phyloP scores from a whole-genome alignment of 257 asterid species.

The Solanum appendiculatum region DNA sequence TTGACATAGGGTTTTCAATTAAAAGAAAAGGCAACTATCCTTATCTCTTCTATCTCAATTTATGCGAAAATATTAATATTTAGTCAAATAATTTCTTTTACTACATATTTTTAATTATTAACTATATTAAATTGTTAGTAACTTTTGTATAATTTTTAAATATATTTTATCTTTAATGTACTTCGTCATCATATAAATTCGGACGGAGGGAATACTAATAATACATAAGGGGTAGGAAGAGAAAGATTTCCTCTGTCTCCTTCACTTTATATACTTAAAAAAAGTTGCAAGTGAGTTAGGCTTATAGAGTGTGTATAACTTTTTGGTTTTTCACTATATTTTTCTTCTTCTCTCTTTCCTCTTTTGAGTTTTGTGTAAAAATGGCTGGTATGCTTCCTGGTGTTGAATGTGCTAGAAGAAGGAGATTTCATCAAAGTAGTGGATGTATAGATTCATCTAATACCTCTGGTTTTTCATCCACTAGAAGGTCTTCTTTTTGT shows the following conservation, averaged over 20 bases:
- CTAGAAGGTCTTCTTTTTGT: slow-evolving; percentile 41
- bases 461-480: neutral
- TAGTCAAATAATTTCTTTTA: neutral
- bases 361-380: neutral
- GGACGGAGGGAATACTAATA: neutral
- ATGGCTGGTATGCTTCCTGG: slow-evolving; percentile 72
- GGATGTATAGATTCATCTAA: slow-evolving; percentile 18
- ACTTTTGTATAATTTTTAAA: neutral
- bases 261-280: neutral
- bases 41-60: fast-evolving
- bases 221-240: no score
- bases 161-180: neutral
- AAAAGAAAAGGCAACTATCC: neutral
- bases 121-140: neutral
- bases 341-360: neutral
- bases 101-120: neutral
- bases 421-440: slow-evolving; percentile 41
- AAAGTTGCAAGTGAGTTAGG: neutral
- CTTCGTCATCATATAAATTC: neutral
- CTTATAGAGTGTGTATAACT: neutral
- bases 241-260: neutral
- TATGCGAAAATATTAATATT: neutral
- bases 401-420: slow-evolving; percentile 56
- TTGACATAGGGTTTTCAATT: neutral
- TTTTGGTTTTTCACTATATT: neutral